Evolutionary conservation across 2,329 filamentous ascomycete genomes (phyloP).

Genomic region (Kalmusia sp.): DNA sequence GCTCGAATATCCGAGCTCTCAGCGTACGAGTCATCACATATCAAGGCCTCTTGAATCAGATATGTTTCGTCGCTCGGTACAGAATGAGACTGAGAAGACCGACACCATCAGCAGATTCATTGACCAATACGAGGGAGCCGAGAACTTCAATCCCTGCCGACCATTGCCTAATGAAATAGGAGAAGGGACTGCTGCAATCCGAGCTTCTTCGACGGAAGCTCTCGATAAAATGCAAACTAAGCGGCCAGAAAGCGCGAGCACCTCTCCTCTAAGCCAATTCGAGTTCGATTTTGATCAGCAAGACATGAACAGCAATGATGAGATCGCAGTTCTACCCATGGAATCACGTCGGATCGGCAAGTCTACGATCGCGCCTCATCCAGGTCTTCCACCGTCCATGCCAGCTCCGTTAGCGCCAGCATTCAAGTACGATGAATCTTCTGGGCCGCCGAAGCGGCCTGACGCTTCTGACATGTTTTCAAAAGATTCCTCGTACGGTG

Average conservation of each 20-base stretch:
- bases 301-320: background rate
- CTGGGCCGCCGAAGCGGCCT: constrained; percentile 12
- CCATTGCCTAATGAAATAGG: constrained; percentile 1
- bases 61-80: constrained; percentile 17
- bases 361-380: constrained; percentile 16
- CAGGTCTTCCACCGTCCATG: constrained; percentile 30
- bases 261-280: constrained; percentile 30
- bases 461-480: constrained; percentile 33
- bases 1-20: constrained; percentile 20
- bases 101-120: constrained; percentile 44
- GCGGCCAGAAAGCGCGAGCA: constrained; percentile 1
- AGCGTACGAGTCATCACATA: constrained; percentile 14
- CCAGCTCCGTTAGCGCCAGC: constrained; percentile 36
- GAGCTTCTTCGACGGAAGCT: background rate
- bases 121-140: constrained; percentile 31
- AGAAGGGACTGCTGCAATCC: background rate
- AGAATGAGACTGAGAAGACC: constrained; percentile 27
- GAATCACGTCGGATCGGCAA: constrained; percentile 7
- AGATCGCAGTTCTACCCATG: background rate
- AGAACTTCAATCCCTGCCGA: constrained; percentile 13
- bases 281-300: constrained; percentile 28
- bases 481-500: constrained; percentile 41
- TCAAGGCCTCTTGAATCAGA: constrained; percentile 23
- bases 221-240: background rate
- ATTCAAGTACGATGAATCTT: constrained; percentile 26